Percentiles rank a stretch among this genome's conserved stretches.
Evolutionary conservation across 805 yeast genomes (phyloP).

Genomic region (Lachancea quebecensis): DNA sequence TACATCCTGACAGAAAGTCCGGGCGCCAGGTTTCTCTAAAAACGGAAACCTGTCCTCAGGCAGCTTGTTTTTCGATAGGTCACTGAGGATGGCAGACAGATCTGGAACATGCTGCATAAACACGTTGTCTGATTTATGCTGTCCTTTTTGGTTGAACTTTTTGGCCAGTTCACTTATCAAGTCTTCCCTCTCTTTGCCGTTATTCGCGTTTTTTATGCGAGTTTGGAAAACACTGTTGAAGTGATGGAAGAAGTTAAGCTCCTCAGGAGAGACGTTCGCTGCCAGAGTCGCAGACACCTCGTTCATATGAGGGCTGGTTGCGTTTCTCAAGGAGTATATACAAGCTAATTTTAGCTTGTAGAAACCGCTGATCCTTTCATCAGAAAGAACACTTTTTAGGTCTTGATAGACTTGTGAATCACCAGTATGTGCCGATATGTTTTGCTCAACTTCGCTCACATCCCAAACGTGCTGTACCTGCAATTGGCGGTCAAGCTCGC

Average conservation of each 20-base stretch:
- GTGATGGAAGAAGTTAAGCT: slow-evolving; percentile 39
- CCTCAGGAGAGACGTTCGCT: slow-evolving; percentile 33
- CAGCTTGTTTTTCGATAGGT: slow-evolving; percentile 32
- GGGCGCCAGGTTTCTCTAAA: slow-evolving; percentile 15
- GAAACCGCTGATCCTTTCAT: slow-evolving; percentile 40
- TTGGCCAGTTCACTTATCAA: slow-evolving; percentile 30
- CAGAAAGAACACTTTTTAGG: slow-evolving; percentile 46
- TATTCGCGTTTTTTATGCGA: slow-evolving; percentile 1
- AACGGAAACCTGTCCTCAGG: slow-evolving; percentile 32
- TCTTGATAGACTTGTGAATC: slow-evolving; percentile 51
- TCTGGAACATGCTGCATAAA: slow-evolving; percentile 90
- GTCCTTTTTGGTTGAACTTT: slow-evolving; percentile 33
- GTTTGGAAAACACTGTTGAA: slow-evolving; percentile 33
- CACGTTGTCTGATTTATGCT: slow-evolving; percentile 50
- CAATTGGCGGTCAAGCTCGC: slow-evolving; percentile 76
- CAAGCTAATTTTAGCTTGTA: slow-evolving; percentile 68
- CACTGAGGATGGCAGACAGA: slow-evolving; percentile 35
- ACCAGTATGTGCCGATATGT: slow-evolving; percentile 59
- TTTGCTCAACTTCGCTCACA: slow-evolving; percentile 85
- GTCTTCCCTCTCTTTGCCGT: slow-evolving; percentile 22
- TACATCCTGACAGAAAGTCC: slow-evolving; percentile 49
- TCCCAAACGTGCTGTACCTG: slow-evolving; percentile 64
- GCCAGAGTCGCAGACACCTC: slow-evolving; percentile 38
- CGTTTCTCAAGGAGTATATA: slow-evolving; percentile 69
- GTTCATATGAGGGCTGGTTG: slow-evolving; percentile 46